Evolutionary conservation across 2,329 filamentous ascomycete genomes (phyloP).

Genomic region (Diaporthe sp.): DNA sequence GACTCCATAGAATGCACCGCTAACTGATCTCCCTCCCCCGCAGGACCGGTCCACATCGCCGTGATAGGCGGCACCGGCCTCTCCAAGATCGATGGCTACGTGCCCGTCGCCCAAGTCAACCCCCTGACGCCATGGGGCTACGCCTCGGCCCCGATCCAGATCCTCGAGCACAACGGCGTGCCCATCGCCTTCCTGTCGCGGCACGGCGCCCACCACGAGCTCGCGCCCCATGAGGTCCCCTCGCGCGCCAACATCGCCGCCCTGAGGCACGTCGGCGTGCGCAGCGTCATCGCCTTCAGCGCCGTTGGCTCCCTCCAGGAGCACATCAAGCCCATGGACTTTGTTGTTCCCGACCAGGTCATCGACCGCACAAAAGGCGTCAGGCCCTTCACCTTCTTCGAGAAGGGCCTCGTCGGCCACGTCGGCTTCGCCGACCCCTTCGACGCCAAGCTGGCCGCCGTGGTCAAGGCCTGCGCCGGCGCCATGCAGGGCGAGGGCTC

Average conservation of each 20-base stretch:
- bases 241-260: constrained; percentile 97
- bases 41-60: constrained; percentile 82
- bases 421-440: constrained; percentile 97
- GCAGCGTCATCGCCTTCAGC: constrained; percentile 92
- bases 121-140: constrained; percentile 88
- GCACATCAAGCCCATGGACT: constrained; percentile 94
- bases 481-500: constrained; percentile 86
- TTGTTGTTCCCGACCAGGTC: constrained; percentile 94
- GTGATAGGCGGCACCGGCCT: constrained; percentile 96
- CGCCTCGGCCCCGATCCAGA: constrained; percentile 80
- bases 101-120: constrained; percentile 81
- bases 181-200: constrained; percentile 94
- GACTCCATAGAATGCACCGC: neutral
- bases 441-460: constrained; percentile 78
- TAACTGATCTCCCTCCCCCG: constrained; percentile 26
- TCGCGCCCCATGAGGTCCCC: constrained; percentile 95
- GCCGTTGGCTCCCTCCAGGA: constrained; percentile 94
- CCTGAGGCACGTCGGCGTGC: constrained; percentile 88
- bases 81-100: constrained; percentile 86
- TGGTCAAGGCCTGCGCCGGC: constrained; percentile 81
- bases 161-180: constrained; percentile 86
- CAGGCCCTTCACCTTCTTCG: constrained; percentile 95
- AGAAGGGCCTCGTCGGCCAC: constrained; percentile 90
- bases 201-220: constrained; percentile 88
- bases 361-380: constrained; percentile 98